Evolutionary conservation across 768 basidiomycete species (phyloP).

Genomic region (Sutorius australiensis): DNA sequence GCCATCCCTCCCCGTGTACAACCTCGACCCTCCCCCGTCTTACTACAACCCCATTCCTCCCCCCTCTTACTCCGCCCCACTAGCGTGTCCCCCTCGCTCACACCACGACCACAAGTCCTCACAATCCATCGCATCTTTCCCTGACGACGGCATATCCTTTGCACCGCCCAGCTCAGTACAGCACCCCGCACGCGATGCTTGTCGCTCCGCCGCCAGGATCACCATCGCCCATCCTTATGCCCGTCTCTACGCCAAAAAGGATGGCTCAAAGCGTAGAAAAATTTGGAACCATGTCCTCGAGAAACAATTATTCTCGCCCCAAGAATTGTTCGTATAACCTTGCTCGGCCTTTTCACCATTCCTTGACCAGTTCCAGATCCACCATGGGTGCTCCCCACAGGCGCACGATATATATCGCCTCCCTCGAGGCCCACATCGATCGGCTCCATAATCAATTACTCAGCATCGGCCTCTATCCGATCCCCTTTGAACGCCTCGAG

Average conservation of each 20-base stretch:
- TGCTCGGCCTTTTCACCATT: neutral
- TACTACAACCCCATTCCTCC: conserved; percentile 5
- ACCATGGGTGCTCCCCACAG: conserved; percentile 64
- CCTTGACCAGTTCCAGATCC: conserved; percentile 37
- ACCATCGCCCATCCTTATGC: conserved; percentile 64
- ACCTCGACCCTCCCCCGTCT: conserved; percentile 8
- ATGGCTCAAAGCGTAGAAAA: conserved; percentile 61
- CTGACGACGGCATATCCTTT: conserved; percentile 24
- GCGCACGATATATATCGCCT: conserved; percentile 67
- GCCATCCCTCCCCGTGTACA: conserved; percentile 6
- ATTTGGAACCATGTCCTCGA: conserved; percentile 79
- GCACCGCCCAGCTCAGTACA: conserved; percentile 3
- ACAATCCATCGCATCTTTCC: conserved; percentile 13
- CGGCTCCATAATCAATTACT: conserved; percentile 57
- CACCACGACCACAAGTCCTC: conserved; percentile 7
- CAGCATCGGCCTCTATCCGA: conserved; percentile 51
- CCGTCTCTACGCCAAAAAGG: conserved; percentile 61
- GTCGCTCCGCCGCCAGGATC: conserved; percentile 23
- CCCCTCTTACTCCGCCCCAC: conserved; percentile 2
- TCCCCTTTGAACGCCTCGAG: conserved; percentile 52
- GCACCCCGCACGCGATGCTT: conserved; percentile 16
- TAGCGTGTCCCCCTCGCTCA: neutral
- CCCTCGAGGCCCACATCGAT: conserved; percentile 71
- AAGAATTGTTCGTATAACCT: conserved; percentile 52
- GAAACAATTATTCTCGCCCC: conserved; percentile 62